Base-by-base conservation (phyloP, 192 early-diverging fungal genomes). In the Podila horticola region DNA sequence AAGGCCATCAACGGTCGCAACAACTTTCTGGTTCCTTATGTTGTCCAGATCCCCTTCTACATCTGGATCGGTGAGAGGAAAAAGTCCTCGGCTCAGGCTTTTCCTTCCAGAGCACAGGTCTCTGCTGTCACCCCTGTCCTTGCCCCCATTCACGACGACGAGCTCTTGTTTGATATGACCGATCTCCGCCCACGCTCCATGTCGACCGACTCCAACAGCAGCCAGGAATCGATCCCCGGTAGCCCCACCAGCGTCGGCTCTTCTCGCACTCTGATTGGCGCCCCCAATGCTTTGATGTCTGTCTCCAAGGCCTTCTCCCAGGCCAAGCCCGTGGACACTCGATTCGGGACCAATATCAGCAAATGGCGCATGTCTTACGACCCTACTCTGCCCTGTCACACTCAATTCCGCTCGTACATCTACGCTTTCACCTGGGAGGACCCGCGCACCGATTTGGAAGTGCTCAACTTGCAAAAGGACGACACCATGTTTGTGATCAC, bases 341-440 rank as follows among this genome's bases (percentile, higher is more conserved):
- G 52, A 71, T 83, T 60, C 31, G 77, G 58, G 20, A 62, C 58
- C 77, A 87, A 74, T 48, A 71, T 58, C 63, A 84, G 66, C 41
- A 71, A 72, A 48, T 87, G 86, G 75, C 84, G 91, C 5, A 66
- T 88, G 17, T 72, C 89, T n/a, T 92, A 92, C 59, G 64, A 85
- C n/a, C 87, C 88, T 0, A 74, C 75, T 1, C 74, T 85, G 49
- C 79, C 86, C 15, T 87, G 87, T 28, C 91, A 92, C 57, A 85
- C 88, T 2, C 92, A 93, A 72, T 95, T 95, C 74, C 86, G 87
- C 20, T 94, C 93, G 3, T 95, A 95, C 69, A 93, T 95, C 58
- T 95, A 95, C 71, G 94, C 92, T 9, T 95, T 95, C 71, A 92
- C 94, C 6, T 95, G 93, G 94, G 93, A 95, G 69, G 94, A 95